Percentiles rank a stretch among this genome's conserved stretches.
These are phyloP conservation scores for Smallanthus sonchifolius DNA, from an alignment of 129 eudicot genomes.

Conservation along the genomic window DNA sequence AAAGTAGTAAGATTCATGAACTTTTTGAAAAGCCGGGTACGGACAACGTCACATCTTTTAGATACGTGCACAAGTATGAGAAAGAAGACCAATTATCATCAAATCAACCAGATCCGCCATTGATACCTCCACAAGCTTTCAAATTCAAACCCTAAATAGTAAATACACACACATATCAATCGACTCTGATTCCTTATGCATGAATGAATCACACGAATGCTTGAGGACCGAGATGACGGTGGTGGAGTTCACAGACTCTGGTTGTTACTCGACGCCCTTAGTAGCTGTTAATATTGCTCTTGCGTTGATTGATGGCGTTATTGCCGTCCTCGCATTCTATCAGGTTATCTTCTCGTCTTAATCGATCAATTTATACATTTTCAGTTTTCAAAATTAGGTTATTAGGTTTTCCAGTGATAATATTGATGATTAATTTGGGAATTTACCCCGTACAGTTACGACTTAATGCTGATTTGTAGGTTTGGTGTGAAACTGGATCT, in stretches of 20 bases:
- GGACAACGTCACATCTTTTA: slow-evolving; percentile 19
- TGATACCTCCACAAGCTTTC: slow-evolving; percentile 25
- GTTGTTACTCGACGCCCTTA: slow-evolving; percentile 55
- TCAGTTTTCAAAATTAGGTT: background rate
- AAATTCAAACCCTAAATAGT: background rate
- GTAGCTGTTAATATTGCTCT: slow-evolving; percentile 52
- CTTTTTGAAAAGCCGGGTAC: background rate
- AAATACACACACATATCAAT: background rate
- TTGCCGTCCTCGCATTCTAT: slow-evolving; percentile 66
- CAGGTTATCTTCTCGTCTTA: slow-evolving; percentile 42
- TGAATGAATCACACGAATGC: slow-evolving; percentile 14
- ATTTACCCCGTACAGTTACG: background rate
- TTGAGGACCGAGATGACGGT: slow-evolving; percentile 40
- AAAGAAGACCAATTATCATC: slow-evolving; percentile 10
- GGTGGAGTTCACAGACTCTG: slow-evolving; percentile 26
- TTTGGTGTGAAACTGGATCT: too few species aligned
- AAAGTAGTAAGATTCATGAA: too few species aligned
- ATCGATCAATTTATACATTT: background rate
- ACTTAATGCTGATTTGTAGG: too few species aligned
- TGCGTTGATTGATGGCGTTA: slow-evolving; percentile 57
- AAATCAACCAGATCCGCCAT: slow-evolving; percentile 35
- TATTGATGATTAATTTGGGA: background rate
- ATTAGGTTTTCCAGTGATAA: background rate
- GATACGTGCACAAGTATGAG: slow-evolving; percentile 16
- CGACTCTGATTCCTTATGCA: background rate